Conservation (phyloP, 208 protist species). For the Trypanosoma vivax region DNA sequence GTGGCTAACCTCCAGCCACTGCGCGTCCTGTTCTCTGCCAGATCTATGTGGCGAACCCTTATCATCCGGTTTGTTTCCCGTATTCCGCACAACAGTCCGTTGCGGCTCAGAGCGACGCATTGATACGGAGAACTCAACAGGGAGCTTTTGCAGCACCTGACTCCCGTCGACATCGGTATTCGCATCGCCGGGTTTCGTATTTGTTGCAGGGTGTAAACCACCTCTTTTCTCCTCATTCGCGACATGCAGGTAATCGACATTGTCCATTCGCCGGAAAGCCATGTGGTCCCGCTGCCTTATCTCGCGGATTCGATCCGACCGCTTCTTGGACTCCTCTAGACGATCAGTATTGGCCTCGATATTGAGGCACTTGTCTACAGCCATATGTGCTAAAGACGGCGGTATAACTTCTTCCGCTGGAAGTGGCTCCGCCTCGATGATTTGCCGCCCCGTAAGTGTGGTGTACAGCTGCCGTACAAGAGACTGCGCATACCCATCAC, state of each 20-base stretch:
- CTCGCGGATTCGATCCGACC: neutral
- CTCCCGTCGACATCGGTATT: neutral
- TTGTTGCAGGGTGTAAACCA: neutral
- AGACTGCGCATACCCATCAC: constrained; percentile 56
- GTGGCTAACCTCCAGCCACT: neutral
- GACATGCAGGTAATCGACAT: neutral
- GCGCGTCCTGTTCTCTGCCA: neutral
- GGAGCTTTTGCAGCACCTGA: neutral
- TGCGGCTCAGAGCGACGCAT: constrained; percentile 4
- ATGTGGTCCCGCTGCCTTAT: neutral
- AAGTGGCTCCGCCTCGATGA: constrained; percentile 44
- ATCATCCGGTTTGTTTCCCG: neutral
- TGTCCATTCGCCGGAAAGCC: neutral
- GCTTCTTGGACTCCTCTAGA: neutral
- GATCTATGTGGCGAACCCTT: neutral
- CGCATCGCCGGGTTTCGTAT: neutral
- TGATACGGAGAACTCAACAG: constrained; percentile 11
- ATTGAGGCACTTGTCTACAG: neutral
- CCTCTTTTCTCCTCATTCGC: neutral
- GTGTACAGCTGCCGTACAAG: constrained; percentile 80
- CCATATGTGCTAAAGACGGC: constrained; percentile 12
- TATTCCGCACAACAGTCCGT: constrained; percentile 4
- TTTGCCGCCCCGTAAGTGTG: constrained; percentile 54
- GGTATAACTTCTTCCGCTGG: constrained; percentile 13
- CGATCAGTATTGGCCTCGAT: neutral